Evolutionary conservation across 495 filamentous ascomycete genomes (phyloP), one percentile per base, ranked within the genome.

Genomic region (Penicillium pulvis): DNA sequence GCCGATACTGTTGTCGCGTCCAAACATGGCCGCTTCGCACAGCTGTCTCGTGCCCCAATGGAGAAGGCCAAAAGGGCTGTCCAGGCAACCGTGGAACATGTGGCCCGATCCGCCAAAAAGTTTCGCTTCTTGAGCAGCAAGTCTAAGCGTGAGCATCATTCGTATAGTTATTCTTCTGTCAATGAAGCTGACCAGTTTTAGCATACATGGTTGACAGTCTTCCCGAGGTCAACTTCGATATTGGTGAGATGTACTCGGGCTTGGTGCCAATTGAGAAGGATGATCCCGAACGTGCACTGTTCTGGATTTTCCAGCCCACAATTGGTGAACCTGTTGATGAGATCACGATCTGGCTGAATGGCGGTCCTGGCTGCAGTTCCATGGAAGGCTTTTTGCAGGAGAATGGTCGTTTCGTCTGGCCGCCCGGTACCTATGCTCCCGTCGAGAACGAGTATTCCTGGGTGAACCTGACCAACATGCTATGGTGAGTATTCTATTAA

Each of bases 51-150:
- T 60, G 92, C 91, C 70, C 89, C 91, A 60, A 84, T 88, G 53
- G 90, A 92, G 71, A 81, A 91, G 55, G 89, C 88, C 65, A 93
- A 96, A 79, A 86, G 88, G 56, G 82, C 80, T 60, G 86, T 88
- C 60, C 83, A 90, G 59, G 74, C 83, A 53, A 26, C 56, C 9
- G 56, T 63, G 26, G 31, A 52, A 17, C 57, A 65, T 35, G 55
- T 61, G 8, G 36, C 36, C 1, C 60, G 55, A 14, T 53, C 66
- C 1, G 55, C 64, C 3, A 58, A 70, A 7, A 66, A 66, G 4
- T 80, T 69, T 47, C 74, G 76, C 10, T 81, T 75, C 51, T 54
- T 76, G 44, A 75, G 36, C 47, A 53, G 68, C 17, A 60, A 75
- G 46, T 78, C 76, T 1, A 61, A 71, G 59, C 55, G 76, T 79